Percentiles rank a stretch among this genome's conserved stretches.
Evolutionary conservation across 495 filamentous ascomycete genomes (phyloP).

Genomic region (Podospora australis): DNA sequence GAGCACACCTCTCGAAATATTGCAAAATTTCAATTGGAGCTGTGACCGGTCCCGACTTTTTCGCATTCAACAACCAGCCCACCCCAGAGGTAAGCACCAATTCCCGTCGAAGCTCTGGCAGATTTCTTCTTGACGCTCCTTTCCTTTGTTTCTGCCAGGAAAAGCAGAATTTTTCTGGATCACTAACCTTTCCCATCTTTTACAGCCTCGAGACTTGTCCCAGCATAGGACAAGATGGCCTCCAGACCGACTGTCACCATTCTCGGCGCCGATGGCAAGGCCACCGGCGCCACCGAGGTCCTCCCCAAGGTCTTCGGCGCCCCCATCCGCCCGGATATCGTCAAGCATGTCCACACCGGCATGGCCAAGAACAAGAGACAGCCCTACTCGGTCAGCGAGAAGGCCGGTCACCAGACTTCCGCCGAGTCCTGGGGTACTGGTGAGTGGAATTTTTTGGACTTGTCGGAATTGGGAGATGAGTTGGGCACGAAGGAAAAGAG

Average conservation of each 20-base stretch:
- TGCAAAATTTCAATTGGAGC: slow-evolving; percentile 33
- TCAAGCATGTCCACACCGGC: slow-evolving; percentile 97
- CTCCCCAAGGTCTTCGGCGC: slow-evolving; percentile 91
- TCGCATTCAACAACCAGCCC: slow-evolving; percentile 23
- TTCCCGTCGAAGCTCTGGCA: slow-evolving; percentile 3
- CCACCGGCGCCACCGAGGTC: slow-evolving; percentile 78
- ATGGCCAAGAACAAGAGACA: slow-evolving; percentile 99
- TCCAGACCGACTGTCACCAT: slow-evolving; percentile 93
- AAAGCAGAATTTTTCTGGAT: neutral
- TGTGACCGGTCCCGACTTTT: slow-evolving; percentile 23
- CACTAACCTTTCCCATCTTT: slow-evolving; percentile 7
- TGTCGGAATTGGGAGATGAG: neutral
- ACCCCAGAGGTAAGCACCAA: slow-evolving; percentile 24
- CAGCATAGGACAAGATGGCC: slow-evolving; percentile 62
- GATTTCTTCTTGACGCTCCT: neutral
- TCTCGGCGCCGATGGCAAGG: slow-evolving; percentile 82
- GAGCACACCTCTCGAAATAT: slow-evolving; percentile 25
- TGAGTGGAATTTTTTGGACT: slow-evolving; percentile 47
- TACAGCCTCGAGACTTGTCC: slow-evolving; percentile 18
- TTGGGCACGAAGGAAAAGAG: slow-evolving; percentile 2
- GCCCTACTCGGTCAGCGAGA: slow-evolving; percentile 99
- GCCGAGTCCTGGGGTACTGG: slow-evolving; percentile 99
- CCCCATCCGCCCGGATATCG: slow-evolving; percentile 97
- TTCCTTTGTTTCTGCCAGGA: neutral
- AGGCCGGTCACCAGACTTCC: slow-evolving; percentile 99